These are phyloP conservation scores for Euphrasia confusa DNA, from an alignment of 257 asterid species.

Conservation along the genomic window DNA sequence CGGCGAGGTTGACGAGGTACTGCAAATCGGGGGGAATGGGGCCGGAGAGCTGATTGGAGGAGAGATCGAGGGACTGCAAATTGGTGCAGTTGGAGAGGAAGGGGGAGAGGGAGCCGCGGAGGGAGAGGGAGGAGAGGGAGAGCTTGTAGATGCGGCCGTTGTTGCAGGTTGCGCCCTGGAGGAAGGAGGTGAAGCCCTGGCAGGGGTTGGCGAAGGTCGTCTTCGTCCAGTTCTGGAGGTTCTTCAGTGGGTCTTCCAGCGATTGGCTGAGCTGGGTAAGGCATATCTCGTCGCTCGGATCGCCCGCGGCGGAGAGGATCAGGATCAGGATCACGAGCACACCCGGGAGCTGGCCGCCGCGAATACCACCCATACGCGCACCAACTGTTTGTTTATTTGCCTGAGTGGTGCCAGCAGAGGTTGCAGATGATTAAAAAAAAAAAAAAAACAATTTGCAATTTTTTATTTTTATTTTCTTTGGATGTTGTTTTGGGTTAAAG, in stretches of 20 bases:
- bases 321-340: no score
- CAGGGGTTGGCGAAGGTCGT: slow-evolving; percentile 65
- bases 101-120: slow-evolving; percentile 76
- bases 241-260: slow-evolving; percentile 56
- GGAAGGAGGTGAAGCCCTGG: slow-evolving; percentile 63
- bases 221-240: slow-evolving; percentile 75
- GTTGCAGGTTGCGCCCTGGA: slow-evolving; percentile 93
- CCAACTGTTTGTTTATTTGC: slow-evolving; percentile 25
- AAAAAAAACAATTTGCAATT: no score
- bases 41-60: slow-evolving; percentile 69
- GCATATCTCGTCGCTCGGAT: slow-evolving; percentile 87
- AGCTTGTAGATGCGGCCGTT: slow-evolving; percentile 90
- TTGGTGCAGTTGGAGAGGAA: slow-evolving; percentile 86
- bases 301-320: slow-evolving; percentile 45
- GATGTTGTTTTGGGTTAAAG: no score
- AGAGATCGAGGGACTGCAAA: slow-evolving; percentile 82
- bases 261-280: slow-evolving; percentile 60
- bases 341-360: slow-evolving; percentile 26
- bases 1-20: slow-evolving; percentile 73
- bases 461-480: no score
- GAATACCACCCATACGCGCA: slow-evolving; percentile 25
- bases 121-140: slow-evolving; percentile 62
- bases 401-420: not conserved
- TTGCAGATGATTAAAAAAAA: not conserved
- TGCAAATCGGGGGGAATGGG: slow-evolving; percentile 68